Conservation (phyloP, 495 filamentous ascomycete genomes). For the Hypoxylon cercidicola region DNA sequence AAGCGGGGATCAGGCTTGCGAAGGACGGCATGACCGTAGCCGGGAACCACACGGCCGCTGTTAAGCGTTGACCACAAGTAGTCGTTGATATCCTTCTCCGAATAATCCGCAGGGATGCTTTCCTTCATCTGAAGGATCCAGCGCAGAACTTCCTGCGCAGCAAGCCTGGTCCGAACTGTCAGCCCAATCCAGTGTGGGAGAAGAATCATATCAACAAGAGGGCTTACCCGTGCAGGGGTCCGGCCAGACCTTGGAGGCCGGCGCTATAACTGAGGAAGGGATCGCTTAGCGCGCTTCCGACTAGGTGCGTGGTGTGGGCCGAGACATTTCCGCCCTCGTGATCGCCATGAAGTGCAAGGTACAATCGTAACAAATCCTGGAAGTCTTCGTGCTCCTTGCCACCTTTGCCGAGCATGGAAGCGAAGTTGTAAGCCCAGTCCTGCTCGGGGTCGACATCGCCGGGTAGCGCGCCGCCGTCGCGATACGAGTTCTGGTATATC, state of each 20-base stretch:
- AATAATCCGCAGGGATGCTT: constrained; percentile 79
- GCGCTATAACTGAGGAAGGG: constrained; percentile 96
- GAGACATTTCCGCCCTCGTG: constrained; percentile 99
- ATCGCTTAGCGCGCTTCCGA: constrained; percentile 94
- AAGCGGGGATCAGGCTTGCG: constrained; percentile 97
- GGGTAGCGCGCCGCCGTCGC: constrained; percentile 78
- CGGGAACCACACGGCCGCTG: constrained; percentile 93
- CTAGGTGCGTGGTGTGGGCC: constrained; percentile 95
- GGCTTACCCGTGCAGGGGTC: constrained; percentile 85
- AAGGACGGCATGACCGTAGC: constrained; percentile 97
- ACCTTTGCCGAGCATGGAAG: constrained; percentile 92
- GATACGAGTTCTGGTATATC: constrained; percentile 92
- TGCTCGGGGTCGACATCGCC: constrained; percentile 81
- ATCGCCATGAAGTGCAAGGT: constrained; percentile 96
- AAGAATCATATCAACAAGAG: neutral
- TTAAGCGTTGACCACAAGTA: constrained; percentile 96
- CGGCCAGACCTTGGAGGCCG: constrained; percentile 93
- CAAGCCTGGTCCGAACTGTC: constrained; percentile 64
- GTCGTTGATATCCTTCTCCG: constrained; percentile 78
- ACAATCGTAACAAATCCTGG: constrained; percentile 91
- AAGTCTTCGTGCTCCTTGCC: constrained; percentile 89
- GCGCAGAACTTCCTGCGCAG: constrained; percentile 95
- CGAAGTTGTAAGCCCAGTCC: constrained; percentile 99
- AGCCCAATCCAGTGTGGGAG: constrained; percentile 5
- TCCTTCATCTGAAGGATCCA: constrained; percentile 97